Conservation (phyloP, 169 alveolate species). For the Eimeria tenella region DNA sequence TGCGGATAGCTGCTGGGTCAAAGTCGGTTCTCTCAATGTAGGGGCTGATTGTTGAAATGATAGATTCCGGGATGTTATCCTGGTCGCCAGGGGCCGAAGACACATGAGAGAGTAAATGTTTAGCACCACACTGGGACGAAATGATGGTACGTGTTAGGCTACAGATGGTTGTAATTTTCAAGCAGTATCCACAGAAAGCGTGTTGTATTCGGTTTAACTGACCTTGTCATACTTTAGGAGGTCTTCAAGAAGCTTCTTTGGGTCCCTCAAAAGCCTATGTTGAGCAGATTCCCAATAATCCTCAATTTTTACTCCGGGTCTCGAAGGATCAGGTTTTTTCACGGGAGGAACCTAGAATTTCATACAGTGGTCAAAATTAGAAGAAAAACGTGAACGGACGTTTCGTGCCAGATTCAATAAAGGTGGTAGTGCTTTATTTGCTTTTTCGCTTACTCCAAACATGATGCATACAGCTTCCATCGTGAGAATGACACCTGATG, state of each 20-base stretch:
- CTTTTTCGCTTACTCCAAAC: constrained; percentile 86
- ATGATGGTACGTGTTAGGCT: background rate
- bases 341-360: constrained; percentile 83
- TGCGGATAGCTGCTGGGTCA: constrained; percentile 90
- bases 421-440: too few relatives aligned
- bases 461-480: constrained; percentile 91
- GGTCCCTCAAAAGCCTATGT: constrained; percentile 89
- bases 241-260: constrained; percentile 89
- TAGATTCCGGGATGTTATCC: constrained; percentile 96
- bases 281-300: constrained; percentile 94
- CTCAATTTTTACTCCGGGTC: constrained; percentile 87
- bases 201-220: background rate
- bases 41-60: constrained; percentile 95
- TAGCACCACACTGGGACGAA: constrained; percentile 68
- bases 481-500: constrained; percentile 89
- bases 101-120: constrained; percentile 16
- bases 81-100: constrained; percentile 90
- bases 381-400: too few relatives aligned
- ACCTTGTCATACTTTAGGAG: constrained; percentile 89
- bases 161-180: background rate
- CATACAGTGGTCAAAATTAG: background rate
- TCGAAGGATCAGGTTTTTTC: constrained; percentile 86
- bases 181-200: background rate
- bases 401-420: too few relatives aligned
- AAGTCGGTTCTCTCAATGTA: constrained; percentile 90